Conservation (phyloP, 2,329 filamentous ascomycete genomes). For the Pseudogymnoascus sp. region DNA sequence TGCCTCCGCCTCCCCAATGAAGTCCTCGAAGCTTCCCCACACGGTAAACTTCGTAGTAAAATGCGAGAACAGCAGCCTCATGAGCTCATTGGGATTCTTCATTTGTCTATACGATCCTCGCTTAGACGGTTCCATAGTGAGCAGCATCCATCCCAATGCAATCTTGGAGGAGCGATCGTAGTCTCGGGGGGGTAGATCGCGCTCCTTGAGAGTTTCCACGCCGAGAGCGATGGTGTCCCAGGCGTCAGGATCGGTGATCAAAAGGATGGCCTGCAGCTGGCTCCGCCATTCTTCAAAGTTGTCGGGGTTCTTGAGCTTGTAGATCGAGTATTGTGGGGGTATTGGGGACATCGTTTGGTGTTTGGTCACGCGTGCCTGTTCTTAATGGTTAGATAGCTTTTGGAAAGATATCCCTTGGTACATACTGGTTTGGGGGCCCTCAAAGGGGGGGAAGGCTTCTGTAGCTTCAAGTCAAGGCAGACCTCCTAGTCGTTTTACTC, state of each 20-base stretch:
- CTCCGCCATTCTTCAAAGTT: slow-evolving; percentile 2
- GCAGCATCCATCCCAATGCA: slow-evolving; percentile 2
- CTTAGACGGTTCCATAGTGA: slow-evolving; percentile 6
- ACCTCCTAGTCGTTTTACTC: not conserved
- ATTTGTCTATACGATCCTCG: slow-evolving; percentile 3
- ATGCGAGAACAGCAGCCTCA: slow-evolving; percentile 7
- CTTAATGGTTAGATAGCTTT: not conserved
- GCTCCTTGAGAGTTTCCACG: not conserved
- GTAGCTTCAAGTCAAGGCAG: not conserved
- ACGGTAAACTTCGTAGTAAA: slow-evolving; percentile 4
- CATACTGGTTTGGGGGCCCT: not conserved
- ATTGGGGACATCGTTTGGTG: slow-evolving; percentile 4
- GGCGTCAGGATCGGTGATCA: not conserved
- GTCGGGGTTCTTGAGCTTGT: slow-evolving; percentile 9
- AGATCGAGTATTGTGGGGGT: not conserved
- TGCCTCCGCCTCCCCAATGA: not conserved
- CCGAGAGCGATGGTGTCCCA: not conserved
- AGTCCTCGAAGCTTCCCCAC: slow-evolving; percentile 5
- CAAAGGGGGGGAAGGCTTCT: not conserved
- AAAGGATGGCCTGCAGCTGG: slow-evolving; percentile 1
- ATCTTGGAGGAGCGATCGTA: not conserved
- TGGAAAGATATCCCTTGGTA: not conserved
- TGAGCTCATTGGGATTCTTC: slow-evolving; percentile 3
- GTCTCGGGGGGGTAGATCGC: not conserved
- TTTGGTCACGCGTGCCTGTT: not conserved